Conservation (phyloP, 2,329 filamentous ascomycete genomes). For the Neopestalotiopsis rosae region DNA sequence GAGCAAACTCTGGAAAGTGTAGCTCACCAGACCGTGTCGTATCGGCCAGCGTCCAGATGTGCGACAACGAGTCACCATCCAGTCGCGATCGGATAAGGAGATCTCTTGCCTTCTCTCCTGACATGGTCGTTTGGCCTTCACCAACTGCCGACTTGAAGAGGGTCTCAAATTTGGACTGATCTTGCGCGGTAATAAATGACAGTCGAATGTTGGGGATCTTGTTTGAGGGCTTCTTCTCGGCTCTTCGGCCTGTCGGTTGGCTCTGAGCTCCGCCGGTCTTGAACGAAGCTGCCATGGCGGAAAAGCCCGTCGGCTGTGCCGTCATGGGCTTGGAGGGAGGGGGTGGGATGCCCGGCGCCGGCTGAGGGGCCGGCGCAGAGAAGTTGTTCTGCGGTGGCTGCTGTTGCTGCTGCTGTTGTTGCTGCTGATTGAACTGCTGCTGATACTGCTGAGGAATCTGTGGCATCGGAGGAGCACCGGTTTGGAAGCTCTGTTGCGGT, state of each 20-base stretch:
- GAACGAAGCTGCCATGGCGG: conserved; percentile 71
- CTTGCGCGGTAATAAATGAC: conserved; percentile 93
- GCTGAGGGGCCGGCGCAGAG: conserved; percentile 54
- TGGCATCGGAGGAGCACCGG: conserved; percentile 64
- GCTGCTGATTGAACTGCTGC: conserved; percentile 61
- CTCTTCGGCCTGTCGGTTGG: conserved; percentile 49
- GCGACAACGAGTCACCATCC: conserved; percentile 83
- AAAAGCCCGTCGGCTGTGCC: conserved; percentile 70
- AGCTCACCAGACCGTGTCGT: conserved; percentile 96
- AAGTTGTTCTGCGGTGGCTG: conserved; percentile 50
- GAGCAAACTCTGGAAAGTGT: conserved; percentile 95
- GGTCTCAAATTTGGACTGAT: conserved; percentile 97
- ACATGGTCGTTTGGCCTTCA: conserved; percentile 82
- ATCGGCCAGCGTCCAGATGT: conserved; percentile 95
- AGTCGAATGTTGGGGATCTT: conserved; percentile 94
- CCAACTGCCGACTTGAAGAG: conserved; percentile 95
- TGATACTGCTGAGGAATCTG: conserved; percentile 65
- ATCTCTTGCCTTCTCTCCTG: conserved; percentile 91
- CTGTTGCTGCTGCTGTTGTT: conserved; percentile 48
- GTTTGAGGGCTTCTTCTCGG: conserved; percentile 57
- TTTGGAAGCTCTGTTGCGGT: conserved; percentile 66
- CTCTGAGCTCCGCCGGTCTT: conserved; percentile 53
- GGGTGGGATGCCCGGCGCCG: conserved; percentile 49
- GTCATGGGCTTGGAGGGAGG: conserved; percentile 66
- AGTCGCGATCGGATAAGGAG: conserved; percentile 87